Conservation (phyloP, 208 protist species). For the Trypanosoma melophagium region DNA sequence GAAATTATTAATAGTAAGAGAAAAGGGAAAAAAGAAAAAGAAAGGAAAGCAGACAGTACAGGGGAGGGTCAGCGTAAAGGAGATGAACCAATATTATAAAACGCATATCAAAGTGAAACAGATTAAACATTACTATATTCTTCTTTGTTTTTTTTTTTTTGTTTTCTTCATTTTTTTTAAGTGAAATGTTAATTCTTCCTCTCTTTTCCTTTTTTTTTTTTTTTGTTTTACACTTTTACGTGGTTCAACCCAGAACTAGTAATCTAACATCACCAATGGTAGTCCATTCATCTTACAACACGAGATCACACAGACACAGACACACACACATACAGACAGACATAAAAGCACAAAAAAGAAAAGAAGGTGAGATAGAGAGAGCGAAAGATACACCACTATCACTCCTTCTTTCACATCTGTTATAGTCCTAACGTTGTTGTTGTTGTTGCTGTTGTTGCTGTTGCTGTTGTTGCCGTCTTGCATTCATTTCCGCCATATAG, state of each 20-base stretch:
- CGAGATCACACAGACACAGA: no score
- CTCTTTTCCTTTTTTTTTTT: constrained; percentile 1
- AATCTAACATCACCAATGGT: no score
- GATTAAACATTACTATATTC: background rate
- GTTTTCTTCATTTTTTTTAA: background rate
- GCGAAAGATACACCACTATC: background rate
- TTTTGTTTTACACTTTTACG: background rate
- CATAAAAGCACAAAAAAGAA: no score
- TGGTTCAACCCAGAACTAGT: no score
- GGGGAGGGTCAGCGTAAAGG: no score
- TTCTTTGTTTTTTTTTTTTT: background rate
- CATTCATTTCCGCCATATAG: constrained; percentile 53
- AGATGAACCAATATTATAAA: no score
- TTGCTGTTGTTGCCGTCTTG: constrained; percentile 44
- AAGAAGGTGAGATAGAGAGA: background rate
- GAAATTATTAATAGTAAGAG: no score
- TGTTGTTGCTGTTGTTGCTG: constrained; percentile 36
- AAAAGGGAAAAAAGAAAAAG: no score
- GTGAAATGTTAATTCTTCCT: constrained; percentile 10
- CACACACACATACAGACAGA: no score
- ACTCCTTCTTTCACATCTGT: background rate
- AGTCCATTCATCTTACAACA: no score
- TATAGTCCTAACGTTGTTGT: background rate
- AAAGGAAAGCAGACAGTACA: no score
- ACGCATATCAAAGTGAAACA: no score